These are phyloP conservation scores for Zangia roseola DNA, from an alignment of 768 basidiomycete genomes.

Conservation along the genomic window DNA sequence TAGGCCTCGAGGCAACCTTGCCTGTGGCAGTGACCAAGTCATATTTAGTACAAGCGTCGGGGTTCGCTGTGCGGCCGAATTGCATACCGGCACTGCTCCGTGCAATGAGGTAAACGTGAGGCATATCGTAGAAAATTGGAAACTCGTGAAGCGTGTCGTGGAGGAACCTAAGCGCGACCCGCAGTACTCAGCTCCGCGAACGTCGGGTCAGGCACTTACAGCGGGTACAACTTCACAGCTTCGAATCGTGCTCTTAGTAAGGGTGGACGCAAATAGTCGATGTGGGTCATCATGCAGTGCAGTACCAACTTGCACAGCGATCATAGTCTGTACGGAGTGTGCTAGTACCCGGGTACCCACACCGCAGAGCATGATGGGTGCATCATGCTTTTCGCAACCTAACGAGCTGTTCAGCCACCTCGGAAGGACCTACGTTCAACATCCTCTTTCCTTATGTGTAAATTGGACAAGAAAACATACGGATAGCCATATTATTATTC, in stretches of 20 bases:
- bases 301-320: too few relatives aligned
- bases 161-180: neutral
- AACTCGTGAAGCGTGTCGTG: neutral
- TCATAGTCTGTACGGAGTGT: too few relatives aligned
- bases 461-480: neutral
- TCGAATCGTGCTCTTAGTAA: too few relatives aligned
- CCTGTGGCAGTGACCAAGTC: constrained; percentile 22
- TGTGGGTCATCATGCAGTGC: too few relatives aligned
- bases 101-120: constrained; percentile 25
- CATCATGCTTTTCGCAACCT: too few relatives aligned
- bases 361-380: too few relatives aligned
- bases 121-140: constrained; percentile 10
- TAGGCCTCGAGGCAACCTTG: constrained; percentile 30
- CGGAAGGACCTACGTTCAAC: too few relatives aligned
- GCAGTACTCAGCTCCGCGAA: neutral
- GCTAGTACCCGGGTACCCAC: too few relatives aligned
- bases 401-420: too few relatives aligned
- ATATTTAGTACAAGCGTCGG: constrained; percentile 6
- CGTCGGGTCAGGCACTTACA: neutral
- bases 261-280: too few relatives aligned
- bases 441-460: too few relatives aligned
- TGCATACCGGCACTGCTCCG: constrained; percentile 9
- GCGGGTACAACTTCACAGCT: too few relatives aligned
- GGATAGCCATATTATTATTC: neutral
- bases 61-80: constrained; percentile 7